phyloP scores from a whole-genome alignment of 768 basidiomycete species.

The Suillus placidus region DNA sequence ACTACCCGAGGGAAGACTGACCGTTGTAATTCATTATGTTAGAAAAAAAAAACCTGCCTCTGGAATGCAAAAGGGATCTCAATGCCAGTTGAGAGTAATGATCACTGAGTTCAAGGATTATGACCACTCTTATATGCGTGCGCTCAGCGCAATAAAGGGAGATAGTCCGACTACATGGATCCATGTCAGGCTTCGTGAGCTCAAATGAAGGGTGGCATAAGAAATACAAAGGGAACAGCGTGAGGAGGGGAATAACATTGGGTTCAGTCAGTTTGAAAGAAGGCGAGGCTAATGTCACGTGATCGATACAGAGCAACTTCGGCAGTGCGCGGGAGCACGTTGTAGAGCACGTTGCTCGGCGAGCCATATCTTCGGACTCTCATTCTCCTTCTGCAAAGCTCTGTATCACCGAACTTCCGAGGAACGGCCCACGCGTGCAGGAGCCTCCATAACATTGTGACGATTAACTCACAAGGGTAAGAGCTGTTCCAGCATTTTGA shows the following conservation, averaged over 20 bases:
- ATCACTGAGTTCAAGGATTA: background rate
- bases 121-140: conserved; percentile 1
- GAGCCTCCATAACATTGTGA: too few relatives aligned
- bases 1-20: background rate
- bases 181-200: background rate
- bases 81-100: background rate
- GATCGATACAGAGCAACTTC: conserved; percentile 28
- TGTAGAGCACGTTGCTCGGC: conserved; percentile 16
- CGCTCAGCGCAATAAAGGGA: background rate
- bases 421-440: background rate
- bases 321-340: conserved; percentile 27
- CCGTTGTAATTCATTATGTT: background rate
- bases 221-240: conserved; percentile 22
- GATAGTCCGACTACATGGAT: background rate
- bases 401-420: background rate
- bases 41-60: background rate
- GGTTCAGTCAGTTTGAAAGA: background rate
- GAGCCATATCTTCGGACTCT: background rate
- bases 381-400: background rate
- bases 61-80: background rate
- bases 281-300: conserved; percentile 18
- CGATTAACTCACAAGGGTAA: background rate
- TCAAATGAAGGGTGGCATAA: conserved; percentile 22
- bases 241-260: conserved; percentile 3
- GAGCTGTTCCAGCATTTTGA: background rate